Percentiles rank a stretch among this genome's conserved stretches.
Conservation (phyloP, 1,284 basidiomycete genomes). For the Marasmius sp. region DNA sequence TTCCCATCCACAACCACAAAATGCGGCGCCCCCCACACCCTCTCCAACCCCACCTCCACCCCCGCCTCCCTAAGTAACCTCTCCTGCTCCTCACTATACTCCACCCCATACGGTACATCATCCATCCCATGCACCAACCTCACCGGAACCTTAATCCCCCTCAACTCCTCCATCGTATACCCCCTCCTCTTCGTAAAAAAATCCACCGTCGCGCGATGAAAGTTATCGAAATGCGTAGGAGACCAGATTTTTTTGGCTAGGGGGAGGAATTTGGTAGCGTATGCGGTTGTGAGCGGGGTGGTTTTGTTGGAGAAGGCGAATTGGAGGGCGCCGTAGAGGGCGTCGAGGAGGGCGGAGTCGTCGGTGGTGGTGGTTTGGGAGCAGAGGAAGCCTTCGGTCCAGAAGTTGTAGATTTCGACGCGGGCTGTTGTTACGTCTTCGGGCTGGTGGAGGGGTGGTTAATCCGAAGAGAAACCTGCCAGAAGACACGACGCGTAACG, state of each 20-base stretch:
- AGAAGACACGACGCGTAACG: neutral
- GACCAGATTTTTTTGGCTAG: slow-evolving; percentile 3
- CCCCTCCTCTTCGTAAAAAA: neutral
- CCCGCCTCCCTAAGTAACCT: neutral
- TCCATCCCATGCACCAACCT: neutral
- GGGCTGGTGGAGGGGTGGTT: slow-evolving; percentile 8
- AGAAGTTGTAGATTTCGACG: slow-evolving; percentile 21
- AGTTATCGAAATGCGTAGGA: neutral
- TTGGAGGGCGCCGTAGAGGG: slow-evolving; percentile 28
- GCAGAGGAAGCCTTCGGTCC: slow-evolving; percentile 25
- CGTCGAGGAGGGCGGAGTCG: slow-evolving; percentile 27
- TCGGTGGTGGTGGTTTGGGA: slow-evolving; percentile 10
- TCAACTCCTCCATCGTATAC: neutral
- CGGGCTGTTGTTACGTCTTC: slow-evolving; percentile 12
- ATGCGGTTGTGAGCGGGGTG: slow-evolving; percentile 25
- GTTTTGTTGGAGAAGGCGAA: slow-evolving; percentile 29
- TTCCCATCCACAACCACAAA: neutral
- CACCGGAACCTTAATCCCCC: neutral
- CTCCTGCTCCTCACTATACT: neutral
- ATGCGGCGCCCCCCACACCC: neutral
- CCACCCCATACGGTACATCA: neutral
- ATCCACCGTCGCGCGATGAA: neutral
- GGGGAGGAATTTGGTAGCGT: slow-evolving; percentile 2
- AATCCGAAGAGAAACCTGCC: neutral
- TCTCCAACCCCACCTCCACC: neutral